Evolutionary conservation across 2,329 filamentous ascomycete species (phyloP).

Genomic region (Alternaria sp.): DNA sequence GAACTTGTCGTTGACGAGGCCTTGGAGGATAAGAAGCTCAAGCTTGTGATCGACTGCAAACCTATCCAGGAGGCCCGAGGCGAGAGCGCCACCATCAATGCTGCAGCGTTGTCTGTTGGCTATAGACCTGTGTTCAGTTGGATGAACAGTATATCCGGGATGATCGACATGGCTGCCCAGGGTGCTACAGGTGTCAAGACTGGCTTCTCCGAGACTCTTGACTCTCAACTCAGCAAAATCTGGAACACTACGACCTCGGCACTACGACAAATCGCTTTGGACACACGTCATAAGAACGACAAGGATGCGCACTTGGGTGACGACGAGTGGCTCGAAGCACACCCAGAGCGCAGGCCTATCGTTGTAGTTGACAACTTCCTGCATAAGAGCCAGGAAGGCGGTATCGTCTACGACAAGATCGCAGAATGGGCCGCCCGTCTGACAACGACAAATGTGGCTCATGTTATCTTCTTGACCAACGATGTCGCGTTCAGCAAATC

Average conservation of each 20-base stretch:
- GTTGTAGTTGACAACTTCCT: constrained; percentile 93
- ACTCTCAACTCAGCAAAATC: constrained; percentile 89
- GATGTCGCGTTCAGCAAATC: constrained; percentile 90
- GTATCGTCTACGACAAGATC: constrained; percentile 61
- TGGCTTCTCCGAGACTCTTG: constrained; percentile 91
- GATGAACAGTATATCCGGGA: constrained; percentile 93
- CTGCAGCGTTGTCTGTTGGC: constrained; percentile 82
- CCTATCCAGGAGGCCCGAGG: constrained; percentile 90
- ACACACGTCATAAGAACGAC: constrained; percentile 74
- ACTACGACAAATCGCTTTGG: constrained; percentile 78
- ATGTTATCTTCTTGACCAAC: constrained; percentile 92
- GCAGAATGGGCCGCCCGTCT: constrained; percentile 88
- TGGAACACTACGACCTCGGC: constrained; percentile 83
- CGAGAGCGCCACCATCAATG: constrained; percentile 83
- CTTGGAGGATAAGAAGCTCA: constrained; percentile 77
- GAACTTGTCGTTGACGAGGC: constrained; percentile 89
- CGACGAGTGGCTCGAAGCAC: constrained; percentile 88
- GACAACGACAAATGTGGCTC: constrained; percentile 87
- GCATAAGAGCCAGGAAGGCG: constrained; percentile 69
- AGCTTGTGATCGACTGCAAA: constrained; percentile 90
- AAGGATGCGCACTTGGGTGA: constrained; percentile 77
- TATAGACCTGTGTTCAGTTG: constrained; percentile 95
- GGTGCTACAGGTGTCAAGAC: constrained; percentile 94
- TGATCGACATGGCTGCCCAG: constrained; percentile 91
- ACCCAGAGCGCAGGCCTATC: constrained; percentile 83